Base-by-base conservation (phyloP, 176 grass and related monocot genomes). In the Calamus simplicifolius region DNA sequence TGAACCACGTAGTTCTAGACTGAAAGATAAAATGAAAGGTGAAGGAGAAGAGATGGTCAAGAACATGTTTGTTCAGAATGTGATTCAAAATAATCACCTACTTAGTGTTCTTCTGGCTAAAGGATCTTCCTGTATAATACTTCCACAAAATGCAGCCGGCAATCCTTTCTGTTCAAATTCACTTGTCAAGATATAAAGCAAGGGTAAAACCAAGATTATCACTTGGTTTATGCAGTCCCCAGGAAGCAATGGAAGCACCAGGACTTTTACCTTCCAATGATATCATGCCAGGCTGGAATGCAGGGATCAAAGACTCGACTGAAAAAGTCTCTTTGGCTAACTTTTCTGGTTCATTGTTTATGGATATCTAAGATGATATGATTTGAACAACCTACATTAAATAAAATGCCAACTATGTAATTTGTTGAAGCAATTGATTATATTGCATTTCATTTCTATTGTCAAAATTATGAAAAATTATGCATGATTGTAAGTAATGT, bases 11-110 rank as follows among this genome's bases (percentile, higher is more conserved):
- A 98, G 93, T 64, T 89, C 73, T 82, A 85, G 88, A 80, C 58
- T 98, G 59, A 98, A 92, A 72, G 88, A 98, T 70, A 98, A 83
- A 68, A 79, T 88, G 71, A 98, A 98, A 82, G 28, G 69, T 3
- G 81, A 98, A 81, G 84, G 87, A 50, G 88, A 82, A 68, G 81
- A 98, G 29, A 63, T 92, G 31, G 27, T 98, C 60, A 98, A 89
- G 71, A 85, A 76, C 31, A 70, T 82, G 68, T 98, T 98, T 80
- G 67, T 92, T 70, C 78, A 27, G 51, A 98, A 85, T 92, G 80
- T 85, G 64, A 82, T 89, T 71, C 68, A 85, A 67, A 89, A 92
- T 60, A 98, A 98, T 76, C 70, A 83, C 66, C 62, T 80, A 50
- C 81, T 89, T 57, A 65, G 67, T 76, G 49, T 51, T 58, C 74